These are phyloP conservation scores for Hyphopichia buzzinii DNA, from an alignment of 1,139 yeast species.

Conservation along the genomic window DNA sequence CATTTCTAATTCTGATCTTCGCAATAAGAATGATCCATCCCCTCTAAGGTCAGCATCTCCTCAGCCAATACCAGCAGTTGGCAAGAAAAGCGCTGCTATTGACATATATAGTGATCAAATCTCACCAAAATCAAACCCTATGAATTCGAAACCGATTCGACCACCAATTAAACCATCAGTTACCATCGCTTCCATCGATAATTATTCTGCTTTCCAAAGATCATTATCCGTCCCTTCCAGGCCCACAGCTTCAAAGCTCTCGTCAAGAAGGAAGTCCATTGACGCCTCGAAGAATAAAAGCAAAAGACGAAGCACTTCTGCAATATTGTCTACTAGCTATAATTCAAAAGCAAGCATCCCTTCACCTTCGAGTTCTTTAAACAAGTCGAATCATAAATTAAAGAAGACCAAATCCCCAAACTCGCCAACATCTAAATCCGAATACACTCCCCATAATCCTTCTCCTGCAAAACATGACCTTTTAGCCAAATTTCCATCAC, in stretches of 20 bases:
- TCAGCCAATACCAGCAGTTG: constrained; percentile 3
- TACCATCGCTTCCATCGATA: constrained; percentile 25
- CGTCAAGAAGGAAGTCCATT: constrained; percentile 1
- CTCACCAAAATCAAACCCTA: constrained; percentile 5
- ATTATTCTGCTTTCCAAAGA: constrained; percentile 11
- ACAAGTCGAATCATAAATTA: neutral
- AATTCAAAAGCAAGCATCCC: neutral
- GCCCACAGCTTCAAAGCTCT: constrained; percentile 9
- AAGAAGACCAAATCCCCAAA: neutral
- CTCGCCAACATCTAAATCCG: neutral
- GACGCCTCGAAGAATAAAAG: neutral
- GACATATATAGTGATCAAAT: constrained; percentile 6
- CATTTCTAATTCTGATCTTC: constrained; percentile 6
- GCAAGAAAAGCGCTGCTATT: neutral
- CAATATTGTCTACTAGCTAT: constrained; percentile 3
- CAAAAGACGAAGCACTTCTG: constrained; percentile 3
- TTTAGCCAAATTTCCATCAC: too few species aligned
- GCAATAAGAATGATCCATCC: constrained; percentile 7
- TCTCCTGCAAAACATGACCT: too few species aligned
- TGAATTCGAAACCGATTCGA: constrained; percentile 4
- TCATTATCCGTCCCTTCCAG: constrained; percentile 3
- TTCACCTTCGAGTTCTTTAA: neutral
- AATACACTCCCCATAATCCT: too few species aligned
- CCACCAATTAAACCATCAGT: constrained; percentile 12
- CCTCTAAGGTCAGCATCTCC: constrained; percentile 10